These are phyloP conservation scores for Polygonum aviculare DNA, from an alignment of 148 eudicot genomes.

Conservation along the genomic window DNA sequence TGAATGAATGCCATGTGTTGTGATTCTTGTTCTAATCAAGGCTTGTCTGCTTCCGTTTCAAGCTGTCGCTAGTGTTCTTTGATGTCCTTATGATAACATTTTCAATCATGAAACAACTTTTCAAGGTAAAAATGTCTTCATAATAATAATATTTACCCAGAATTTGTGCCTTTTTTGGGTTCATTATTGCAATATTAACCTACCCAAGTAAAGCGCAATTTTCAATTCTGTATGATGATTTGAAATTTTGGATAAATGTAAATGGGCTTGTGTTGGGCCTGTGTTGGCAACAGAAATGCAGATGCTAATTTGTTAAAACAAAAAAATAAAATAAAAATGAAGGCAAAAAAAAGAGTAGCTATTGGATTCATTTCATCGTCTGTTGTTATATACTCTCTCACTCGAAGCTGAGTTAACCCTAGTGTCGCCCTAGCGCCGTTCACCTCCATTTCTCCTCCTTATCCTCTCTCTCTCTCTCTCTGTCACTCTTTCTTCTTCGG, in stretches of 20 bases:
- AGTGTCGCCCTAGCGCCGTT: constrained; percentile 1
- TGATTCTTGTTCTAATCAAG: too few species aligned
- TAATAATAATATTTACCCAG: too few species aligned
- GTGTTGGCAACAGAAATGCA: background rate
- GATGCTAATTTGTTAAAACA: background rate
- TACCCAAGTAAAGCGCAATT: too few species aligned
- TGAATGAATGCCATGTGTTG: too few species aligned
- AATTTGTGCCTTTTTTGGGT: too few species aligned
- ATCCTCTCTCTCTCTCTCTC: background rate
- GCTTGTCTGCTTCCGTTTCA: too few species aligned
- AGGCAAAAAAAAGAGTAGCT: background rate
- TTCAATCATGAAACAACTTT: too few species aligned
- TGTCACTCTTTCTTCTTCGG: background rate
- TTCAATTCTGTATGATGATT: too few species aligned
- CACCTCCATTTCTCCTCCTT: background rate
- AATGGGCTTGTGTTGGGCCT: background rate
- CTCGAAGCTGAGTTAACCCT: background rate
- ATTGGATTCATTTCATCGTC: background rate
- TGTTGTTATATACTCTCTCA: background rate
- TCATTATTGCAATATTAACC: too few species aligned
- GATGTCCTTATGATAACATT: too few species aligned
- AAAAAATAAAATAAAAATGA: background rate
- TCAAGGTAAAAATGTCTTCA: too few species aligned
- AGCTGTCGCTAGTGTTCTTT: too few species aligned
- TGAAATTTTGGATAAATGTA: background rate